phyloP scores from a whole-genome alignment of 176 grass and related monocot genomes.

The Triticum urartu region DNA sequence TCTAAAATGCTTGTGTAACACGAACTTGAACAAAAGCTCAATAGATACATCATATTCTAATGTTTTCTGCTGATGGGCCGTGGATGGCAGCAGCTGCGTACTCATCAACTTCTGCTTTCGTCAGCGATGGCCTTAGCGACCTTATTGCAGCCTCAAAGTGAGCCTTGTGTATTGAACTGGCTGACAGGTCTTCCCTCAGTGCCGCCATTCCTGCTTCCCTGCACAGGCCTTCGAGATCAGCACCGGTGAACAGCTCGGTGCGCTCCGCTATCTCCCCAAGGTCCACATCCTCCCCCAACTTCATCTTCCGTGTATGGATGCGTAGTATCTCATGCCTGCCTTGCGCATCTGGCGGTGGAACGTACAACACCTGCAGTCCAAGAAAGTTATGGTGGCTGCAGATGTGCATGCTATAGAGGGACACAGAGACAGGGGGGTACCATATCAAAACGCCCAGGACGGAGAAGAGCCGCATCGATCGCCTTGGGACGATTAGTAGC shows the following conservation, averaged over 20 bases:
- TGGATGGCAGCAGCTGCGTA: slow-evolving; percentile 46
- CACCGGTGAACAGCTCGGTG: slow-evolving; percentile 73
- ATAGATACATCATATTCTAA: neutral
- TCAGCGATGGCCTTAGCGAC: slow-evolving; percentile 60
- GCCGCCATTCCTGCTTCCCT: slow-evolving; percentile 76
- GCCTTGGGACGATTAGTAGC: slow-evolving; percentile 77
- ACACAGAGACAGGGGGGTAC: slow-evolving; percentile 10
- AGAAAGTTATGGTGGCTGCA: neutral
- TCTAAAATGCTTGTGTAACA: neutral
- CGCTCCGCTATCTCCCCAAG: slow-evolving; percentile 51
- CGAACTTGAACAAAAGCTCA: neutral
- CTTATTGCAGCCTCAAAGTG: slow-evolving; percentile 59
- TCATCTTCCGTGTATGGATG: slow-evolving; percentile 81
- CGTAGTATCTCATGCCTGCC: slow-evolving; percentile 65
- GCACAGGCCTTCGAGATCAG: slow-evolving; percentile 81
- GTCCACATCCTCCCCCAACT: slow-evolving; percentile 68
- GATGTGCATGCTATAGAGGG: neutral
- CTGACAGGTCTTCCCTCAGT: slow-evolving; percentile 62
- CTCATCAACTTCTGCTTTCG: slow-evolving; percentile 60
- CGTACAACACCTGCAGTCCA: slow-evolving; percentile 71
- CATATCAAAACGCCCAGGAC: slow-evolving; percentile 80
- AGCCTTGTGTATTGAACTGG: slow-evolving; percentile 23
- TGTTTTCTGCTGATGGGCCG: slow-evolving; percentile 32
- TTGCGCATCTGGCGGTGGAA: slow-evolving; percentile 65
- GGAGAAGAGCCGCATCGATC: slow-evolving; percentile 88